A percentile compares a stretch with the other conserved stretches of the same genome.
Conservation (phyloP, 257 asterid species). For the Galeopsis tetrahit region DNA sequence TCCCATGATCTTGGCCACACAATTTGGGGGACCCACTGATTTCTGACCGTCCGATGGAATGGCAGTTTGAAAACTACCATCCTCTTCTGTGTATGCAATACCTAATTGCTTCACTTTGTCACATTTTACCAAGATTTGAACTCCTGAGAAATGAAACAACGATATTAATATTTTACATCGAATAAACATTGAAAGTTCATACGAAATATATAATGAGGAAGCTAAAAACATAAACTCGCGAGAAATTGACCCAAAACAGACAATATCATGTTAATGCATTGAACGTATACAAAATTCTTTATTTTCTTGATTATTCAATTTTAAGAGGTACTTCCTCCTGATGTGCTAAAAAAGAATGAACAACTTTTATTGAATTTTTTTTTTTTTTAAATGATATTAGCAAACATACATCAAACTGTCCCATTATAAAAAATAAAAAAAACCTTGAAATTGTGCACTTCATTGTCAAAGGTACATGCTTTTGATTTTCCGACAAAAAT, state of each 20-base stretch:
- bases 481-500: constrained; percentile 2
- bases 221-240: no score
- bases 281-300: no score
- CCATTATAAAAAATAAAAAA: no score
- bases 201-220: no score
- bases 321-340: no score
- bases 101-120: constrained; percentile 53
- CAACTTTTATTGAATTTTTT: no score
- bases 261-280: no score
- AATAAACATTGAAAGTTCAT: no score
- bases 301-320: not conserved
- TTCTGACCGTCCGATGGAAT: constrained; percentile 42
- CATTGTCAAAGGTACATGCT: not conserved
- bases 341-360: no score
- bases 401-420: not conserved
- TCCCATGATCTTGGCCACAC: constrained; percentile 84
- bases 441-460: not conserved
- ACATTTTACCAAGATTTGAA: constrained; percentile 73
- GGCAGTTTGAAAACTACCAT: constrained; percentile 59
- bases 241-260: no score
- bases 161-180: no score
- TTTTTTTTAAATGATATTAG: not conserved
- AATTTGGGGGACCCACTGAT: constrained; percentile 37
- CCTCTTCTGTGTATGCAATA: constrained; percentile 55
- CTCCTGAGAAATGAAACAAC: constrained; percentile 37